These are phyloP conservation scores for Hypocreales sp. DNA, from an alignment of 2,329 filamentous ascomycete species.

Conservation along the genomic window DNA sequence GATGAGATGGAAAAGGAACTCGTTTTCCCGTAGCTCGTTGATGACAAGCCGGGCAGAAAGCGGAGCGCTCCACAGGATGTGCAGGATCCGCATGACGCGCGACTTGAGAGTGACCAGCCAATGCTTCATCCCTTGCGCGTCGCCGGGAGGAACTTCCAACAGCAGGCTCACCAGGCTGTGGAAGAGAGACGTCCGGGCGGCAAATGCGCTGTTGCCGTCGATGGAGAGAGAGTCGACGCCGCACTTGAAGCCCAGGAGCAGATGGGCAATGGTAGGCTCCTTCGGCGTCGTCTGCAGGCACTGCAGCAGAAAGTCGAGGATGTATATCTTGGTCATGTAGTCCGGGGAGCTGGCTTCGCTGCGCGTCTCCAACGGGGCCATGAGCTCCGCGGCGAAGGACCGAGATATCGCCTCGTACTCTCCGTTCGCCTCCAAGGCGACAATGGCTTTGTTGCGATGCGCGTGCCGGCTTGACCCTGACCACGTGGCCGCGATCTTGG, in stretches of 20 bases:
- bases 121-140: slow-evolving; percentile 43
- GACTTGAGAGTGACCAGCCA: slow-evolving; percentile 58
- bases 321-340: slow-evolving; percentile 69
- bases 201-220: slow-evolving; percentile 54
- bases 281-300: slow-evolving; percentile 62
- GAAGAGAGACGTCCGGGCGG: slow-evolving; percentile 60
- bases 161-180: slow-evolving; percentile 65
- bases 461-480: slow-evolving; percentile 42
- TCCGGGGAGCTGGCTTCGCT: slow-evolving; percentile 52
- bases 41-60: slow-evolving; percentile 64
- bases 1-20: slow-evolving; percentile 67
- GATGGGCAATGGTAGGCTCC: slow-evolving; percentile 76
- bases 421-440: slow-evolving; percentile 70
- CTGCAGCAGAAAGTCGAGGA: slow-evolving; percentile 73
- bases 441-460: slow-evolving; percentile 70
- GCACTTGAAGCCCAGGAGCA: slow-evolving; percentile 77
- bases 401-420: slow-evolving; percentile 68
- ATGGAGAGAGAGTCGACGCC: slow-evolving; percentile 54
- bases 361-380: slow-evolving; percentile 55
- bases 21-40: slow-evolving; percentile 62
- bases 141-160: slow-evolving; percentile 49
- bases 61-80: slow-evolving; percentile 69
- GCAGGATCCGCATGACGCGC: slow-evolving; percentile 57
- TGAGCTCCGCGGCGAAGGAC: slow-evolving; percentile 54
- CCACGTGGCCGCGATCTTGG: slow-evolving; percentile 61